Evolutionary conservation across 495 filamentous ascomycete genomes (phyloP).

Genomic region (Thozetella sp.): DNA sequence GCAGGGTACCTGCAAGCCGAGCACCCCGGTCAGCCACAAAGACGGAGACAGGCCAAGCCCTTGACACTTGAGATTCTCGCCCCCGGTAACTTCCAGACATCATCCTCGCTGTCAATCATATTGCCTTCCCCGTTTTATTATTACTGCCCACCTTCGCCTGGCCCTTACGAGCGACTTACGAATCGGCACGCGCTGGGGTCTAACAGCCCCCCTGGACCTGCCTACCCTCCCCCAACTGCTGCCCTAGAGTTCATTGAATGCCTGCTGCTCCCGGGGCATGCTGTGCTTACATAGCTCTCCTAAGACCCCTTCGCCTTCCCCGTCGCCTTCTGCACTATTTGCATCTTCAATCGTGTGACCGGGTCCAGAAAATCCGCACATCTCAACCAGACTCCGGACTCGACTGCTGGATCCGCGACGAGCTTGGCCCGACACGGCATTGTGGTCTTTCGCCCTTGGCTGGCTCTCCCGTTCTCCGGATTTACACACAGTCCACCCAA

Average conservation of each 20-base stretch:
- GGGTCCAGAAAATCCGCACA: conserved; percentile 21
- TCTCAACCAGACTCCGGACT: conserved; percentile 13
- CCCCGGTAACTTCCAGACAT: conserved; percentile 11
- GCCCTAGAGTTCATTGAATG: too few species aligned
- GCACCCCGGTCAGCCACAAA: conserved; percentile 1
- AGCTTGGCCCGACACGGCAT: conserved; percentile 21
- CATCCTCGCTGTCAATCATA: conserved; percentile 29
- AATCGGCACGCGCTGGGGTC: background rate
- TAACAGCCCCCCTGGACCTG: background rate
- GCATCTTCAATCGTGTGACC: conserved; percentile 21
- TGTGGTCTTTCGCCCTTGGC: conserved; percentile 14
- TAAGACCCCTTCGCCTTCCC: conserved; percentile 13
- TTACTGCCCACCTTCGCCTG: conserved; percentile 10
- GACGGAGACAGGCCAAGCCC: conserved; percentile 6
- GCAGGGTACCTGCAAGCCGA: conserved; percentile 1
- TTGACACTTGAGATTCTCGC: conserved; percentile 7
- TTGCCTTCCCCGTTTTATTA: conserved; percentile 19
- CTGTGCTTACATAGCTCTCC: conserved; percentile 23
- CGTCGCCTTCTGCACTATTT: conserved; percentile 17
- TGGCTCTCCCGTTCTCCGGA: conserved; percentile 20
- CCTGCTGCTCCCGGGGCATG: conserved; percentile 11
- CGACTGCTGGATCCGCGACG: conserved; percentile 5
- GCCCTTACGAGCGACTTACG: conserved; percentile 6
- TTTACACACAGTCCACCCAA: conserved; percentile 10
- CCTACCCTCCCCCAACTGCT: background rate